These are phyloP conservation scores for Clarireedia hainanense DNA, from an alignment of 2,329 filamentous ascomycete species.

Conservation along the genomic window DNA sequence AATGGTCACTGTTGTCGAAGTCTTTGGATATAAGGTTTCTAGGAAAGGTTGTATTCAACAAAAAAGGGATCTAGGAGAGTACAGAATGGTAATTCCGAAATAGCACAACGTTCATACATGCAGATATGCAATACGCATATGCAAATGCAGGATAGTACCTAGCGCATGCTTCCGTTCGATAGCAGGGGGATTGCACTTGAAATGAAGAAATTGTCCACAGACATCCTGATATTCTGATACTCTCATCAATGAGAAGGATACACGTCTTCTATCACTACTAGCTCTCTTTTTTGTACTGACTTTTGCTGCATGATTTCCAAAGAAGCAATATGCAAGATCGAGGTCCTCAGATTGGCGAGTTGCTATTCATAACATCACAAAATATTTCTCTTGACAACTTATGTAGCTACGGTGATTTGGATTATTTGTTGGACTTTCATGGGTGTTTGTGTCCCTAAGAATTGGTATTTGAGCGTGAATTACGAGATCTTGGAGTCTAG, in stretches of 20 bases:
- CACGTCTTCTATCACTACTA: background rate
- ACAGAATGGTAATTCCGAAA: background rate
- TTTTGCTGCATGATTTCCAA: background rate
- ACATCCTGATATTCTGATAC: background rate
- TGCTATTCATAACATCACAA: background rate
- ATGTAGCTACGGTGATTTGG: constrained; percentile 14
- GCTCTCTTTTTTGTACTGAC: background rate
- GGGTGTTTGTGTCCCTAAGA: constrained; percentile 19
- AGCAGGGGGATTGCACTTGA: background rate
- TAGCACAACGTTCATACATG: background rate
- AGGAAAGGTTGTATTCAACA: too few relatives aligned
- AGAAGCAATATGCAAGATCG: background rate
- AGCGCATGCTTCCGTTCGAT: background rate
- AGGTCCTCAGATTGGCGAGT: background rate
- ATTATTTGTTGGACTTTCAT: constrained; percentile 19
- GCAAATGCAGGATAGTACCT: too few relatives aligned
- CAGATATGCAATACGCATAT: background rate
- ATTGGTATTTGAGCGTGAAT: constrained; percentile 20
- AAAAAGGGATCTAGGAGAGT: too few relatives aligned
- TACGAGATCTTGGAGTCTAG: constrained; percentile 19
- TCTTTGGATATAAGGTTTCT: too few relatives aligned
- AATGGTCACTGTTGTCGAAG: too few relatives aligned
- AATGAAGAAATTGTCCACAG: background rate
- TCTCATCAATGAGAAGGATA: background rate
- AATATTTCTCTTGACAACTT: background rate